Conservation (phyloP, 148 eudicot genomes). For the Vaccinium darrowii region DNA sequence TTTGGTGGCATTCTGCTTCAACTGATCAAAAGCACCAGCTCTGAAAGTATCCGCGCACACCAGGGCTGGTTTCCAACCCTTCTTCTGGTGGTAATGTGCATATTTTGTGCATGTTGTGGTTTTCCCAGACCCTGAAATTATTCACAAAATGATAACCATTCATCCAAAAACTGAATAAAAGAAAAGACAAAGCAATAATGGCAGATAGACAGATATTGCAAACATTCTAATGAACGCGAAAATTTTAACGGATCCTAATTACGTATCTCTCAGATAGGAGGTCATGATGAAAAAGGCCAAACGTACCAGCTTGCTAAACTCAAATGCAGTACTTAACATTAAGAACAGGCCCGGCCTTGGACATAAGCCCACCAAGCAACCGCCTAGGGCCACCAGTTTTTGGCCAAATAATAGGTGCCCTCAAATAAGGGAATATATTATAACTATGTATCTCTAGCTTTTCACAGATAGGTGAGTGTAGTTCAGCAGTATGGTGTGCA, state of each 20-base stretch:
- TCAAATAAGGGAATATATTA: too few relatives aligned
- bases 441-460: too few relatives aligned
- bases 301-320: not conserved
- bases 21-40: slow-evolving; percentile 99
- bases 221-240: not conserved
- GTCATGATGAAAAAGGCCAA: not conserved
- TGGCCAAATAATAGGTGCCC: too few relatives aligned
- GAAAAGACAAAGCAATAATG: not conserved
- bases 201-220: not conserved
- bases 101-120: slow-evolving; percentile 97
- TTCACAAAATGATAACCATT: not conserved
- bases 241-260: not conserved
- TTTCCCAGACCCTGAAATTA: slow-evolving; percentile 79
- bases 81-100: slow-evolving; percentile 94
- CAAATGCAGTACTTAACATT: not conserved
- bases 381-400: too few relatives aligned
- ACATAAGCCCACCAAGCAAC: too few relatives aligned
- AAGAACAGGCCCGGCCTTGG: not conserved
- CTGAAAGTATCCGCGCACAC: slow-evolving; percentile 99
- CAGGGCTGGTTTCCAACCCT: slow-evolving; percentile 93
- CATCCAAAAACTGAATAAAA: not conserved
- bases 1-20: slow-evolving; percentile 98
- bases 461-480: not conserved
- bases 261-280: not conserved
- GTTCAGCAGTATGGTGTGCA: not conserved